Base-by-base conservation (phyloP, 306 rosid genomes). In the Prunus persica region DNA sequence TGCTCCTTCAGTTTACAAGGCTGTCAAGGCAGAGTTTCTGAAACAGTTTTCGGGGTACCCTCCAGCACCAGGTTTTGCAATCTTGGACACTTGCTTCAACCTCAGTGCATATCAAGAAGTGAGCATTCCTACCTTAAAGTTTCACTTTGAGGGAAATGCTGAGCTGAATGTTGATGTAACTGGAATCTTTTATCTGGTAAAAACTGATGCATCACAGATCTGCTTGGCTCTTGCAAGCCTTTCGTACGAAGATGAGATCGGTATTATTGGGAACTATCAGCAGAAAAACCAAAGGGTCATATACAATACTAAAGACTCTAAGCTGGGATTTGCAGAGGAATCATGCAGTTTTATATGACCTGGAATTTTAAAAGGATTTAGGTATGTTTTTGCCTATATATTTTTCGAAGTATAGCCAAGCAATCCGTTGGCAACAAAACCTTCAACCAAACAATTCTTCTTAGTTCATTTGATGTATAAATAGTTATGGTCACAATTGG, bases 221-320 rank as follows among this genome's bases (percentile, higher is more conserved):
- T 94, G 98, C 79, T 82, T 91, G 90, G 95, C 97, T 5, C 60
- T 91, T 32, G 89, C 97, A 30, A 89, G 96, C 69, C 86, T 90
- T 70, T 71, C 82, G 7, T 73, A 85, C 63, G 96, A 85, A 62
- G 74, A 82, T 62, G 91, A 85, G 71, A 79, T 76, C 3, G 80
- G 84, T 11, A 90, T 94, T 8, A 77, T 94, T 54, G 98, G 97
- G 78, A 91, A 90, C 75, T 92, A 85, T 73, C 98, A 91, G 85
- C 98, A 94, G 82, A 90, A 83, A 83, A 94, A 94, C 72, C 97
- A 90, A 58, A 92, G 96, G 91, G 90, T 94, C n/a, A 62, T 91
- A 61, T 94, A 91, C 79, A 84, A 94, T 80, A 77, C 82, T 28
- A 82, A 89, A 83, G 84, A 82, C 65, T 88, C 91, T n/a, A 76